Base-by-base conservation (phyloP, 2,329 filamentous ascomycete genomes). In the Pyrenophora teres region DNA sequence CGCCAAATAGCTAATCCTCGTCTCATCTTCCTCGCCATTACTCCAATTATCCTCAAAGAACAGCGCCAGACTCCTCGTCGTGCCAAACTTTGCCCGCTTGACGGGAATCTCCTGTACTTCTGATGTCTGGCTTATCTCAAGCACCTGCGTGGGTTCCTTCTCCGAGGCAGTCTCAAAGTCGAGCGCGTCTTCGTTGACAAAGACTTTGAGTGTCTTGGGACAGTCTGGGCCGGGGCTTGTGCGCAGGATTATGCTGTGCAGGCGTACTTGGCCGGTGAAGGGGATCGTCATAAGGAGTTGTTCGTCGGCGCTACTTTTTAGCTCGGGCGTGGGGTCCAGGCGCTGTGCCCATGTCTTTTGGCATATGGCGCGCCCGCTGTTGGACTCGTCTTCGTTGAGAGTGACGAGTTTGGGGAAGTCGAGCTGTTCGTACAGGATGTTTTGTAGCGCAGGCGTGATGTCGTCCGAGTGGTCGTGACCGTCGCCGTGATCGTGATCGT, bases 1-100 rank as follows among this genome's bases (percentile, higher is more conserved):
- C 1, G 90, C 94, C 50, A 97, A 59, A 76, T 97, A 99, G 56
- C 81, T 86, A 2, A 97, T 73, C 41, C 86, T 82, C 38, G 90
- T 93, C 48, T 88, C 85, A 48, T 95, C 90, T 69, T 92, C 90
- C 12, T 91, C 89, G 0, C 86, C 90, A 9, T 70, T 67, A 40
- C 85, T 83, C 63, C 93, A 96, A 70, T 97, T 99, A 72, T 97
- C 90, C 65, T 90, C 87, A 64, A 97, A 89, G 78, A 97, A 97
- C 42, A 99, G 79, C 12, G 87, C 85, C 55, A 99, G 78, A 16
- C 83, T 87, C 40, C 90, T 88, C n/a, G 92, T 91, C 21, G 87
- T 89, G 62, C 88, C 90, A 81, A 97, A 99, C 18, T 89, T 80
- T 3, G 90, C 90, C n/a, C 94, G 85, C 75, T 90, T 91, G 27